Evolutionary conservation across 2,329 filamentous ascomycete species (phyloP).

Genomic region (Dactylellina drechsleri): DNA sequence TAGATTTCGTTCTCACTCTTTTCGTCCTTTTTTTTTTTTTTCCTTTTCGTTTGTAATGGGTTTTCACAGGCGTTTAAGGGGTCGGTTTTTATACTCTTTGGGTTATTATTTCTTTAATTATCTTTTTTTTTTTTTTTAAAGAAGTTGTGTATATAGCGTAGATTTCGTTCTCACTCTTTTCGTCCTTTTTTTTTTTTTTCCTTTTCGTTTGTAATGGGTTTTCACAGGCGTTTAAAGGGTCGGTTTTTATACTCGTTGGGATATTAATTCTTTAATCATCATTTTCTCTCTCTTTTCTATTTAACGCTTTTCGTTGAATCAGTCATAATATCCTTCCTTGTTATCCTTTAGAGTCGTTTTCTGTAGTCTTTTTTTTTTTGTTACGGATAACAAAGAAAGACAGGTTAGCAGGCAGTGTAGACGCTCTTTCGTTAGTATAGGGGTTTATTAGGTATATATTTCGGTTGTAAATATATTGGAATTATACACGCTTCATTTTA

Average conservation of each 20-base stretch:
- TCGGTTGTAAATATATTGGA: not conserved
- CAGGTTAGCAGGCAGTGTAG: too few relatives aligned
- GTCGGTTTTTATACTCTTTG: too few relatives aligned
- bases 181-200: not conserved
- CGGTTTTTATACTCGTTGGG: too few relatives aligned
- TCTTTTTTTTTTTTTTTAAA: not conserved
- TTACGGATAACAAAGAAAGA: not conserved
- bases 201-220: too few relatives aligned
- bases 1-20: conserved; percentile 5
- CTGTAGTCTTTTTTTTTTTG: not conserved
- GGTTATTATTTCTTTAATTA: not conserved
- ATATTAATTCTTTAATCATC: not conserved
- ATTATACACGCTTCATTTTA: not conserved
- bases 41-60: too few relatives aligned
- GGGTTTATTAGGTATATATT: not conserved
- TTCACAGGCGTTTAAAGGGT: not conserved
- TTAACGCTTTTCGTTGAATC: too few relatives aligned
- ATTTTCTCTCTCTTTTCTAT: too few relatives aligned
- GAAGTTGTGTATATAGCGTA: conserved; percentile 27
- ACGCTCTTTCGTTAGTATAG: too few relatives aligned
- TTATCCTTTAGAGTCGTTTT: not conserved
- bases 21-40: not conserved
- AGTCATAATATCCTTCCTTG: too few relatives aligned
- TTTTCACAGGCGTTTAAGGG: too few relatives aligned
- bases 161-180: conserved; percentile 2